Conservation (phyloP, 495 filamentous ascomycete genomes). For the Podospora pseudopauciseta region DNA sequence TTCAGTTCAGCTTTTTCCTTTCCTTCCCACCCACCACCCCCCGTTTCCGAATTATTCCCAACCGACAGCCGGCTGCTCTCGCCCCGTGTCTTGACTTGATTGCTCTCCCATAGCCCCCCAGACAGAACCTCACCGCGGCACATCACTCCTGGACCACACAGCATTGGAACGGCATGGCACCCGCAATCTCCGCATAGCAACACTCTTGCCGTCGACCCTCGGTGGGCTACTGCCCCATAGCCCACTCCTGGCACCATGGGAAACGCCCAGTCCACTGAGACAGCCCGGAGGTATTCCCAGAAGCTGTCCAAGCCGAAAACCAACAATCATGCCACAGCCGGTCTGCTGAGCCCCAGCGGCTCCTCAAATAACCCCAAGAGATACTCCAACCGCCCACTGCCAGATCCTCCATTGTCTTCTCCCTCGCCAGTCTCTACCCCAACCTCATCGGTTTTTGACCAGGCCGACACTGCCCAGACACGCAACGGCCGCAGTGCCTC, state of each 20-base stretch:
- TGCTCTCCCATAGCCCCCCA: not conserved
- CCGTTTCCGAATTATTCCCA: constrained; percentile 9
- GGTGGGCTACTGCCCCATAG: not conserved
- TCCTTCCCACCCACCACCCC: constrained; percentile 1
- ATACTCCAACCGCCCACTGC: constrained; percentile 30
- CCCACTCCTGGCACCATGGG: constrained; percentile 37
- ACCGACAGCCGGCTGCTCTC: not conserved
- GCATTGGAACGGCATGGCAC: constrained; percentile 39
- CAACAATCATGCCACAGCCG: constrained; percentile 42
- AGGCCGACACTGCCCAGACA: constrained; percentile 8
- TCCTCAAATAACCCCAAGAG: constrained; percentile 34
- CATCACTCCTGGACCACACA: constrained; percentile 22
- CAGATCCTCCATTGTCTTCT: constrained; percentile 18
- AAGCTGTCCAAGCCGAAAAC: constrained; percentile 50
- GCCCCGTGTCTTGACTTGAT: constrained; percentile 11
- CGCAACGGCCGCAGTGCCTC: constrained; percentile 22
- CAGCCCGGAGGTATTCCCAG: constrained; percentile 38
- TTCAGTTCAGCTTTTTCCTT: not conserved
- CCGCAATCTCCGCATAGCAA: constrained; percentile 40
- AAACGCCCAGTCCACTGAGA: constrained; percentile 45
- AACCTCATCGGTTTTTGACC: constrained; percentile 16
- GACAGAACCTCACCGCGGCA: constrained; percentile 13
- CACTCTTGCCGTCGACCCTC: constrained; percentile 27
- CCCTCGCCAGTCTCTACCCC: constrained; percentile 23
- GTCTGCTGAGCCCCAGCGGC: constrained; percentile 40